Evolutionary conservation across 2,329 filamentous ascomycete species (phyloP), one percentile per base, ranked within the genome.

Genomic region (Ilyonectria mors-panacis): DNA sequence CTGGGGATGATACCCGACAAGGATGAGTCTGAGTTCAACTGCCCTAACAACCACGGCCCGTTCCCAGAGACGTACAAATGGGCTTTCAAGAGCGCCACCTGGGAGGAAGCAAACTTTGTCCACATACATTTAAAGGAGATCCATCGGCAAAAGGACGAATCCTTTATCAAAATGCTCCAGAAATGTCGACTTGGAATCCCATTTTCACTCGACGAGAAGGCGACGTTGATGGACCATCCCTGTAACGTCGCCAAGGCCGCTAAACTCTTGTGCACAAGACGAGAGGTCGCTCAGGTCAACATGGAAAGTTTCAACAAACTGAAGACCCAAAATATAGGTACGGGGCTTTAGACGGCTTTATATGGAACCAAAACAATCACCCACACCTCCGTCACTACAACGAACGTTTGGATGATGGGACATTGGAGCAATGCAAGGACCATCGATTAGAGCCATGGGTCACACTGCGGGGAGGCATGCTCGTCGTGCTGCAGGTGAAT

Each of bases 81-180:
- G 86, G 89, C 89, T 0, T 92, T 92, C 70, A 79, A 82, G 19
- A 89, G 87, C 69, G 63, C 77, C 2, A 84, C 84, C 0, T 92
- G 89, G 90, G 66, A 79, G 13, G 78, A 86, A 50, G 87, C 87
- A 68, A 70, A 85, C 2, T 91, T 92, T 71, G 76, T 75, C 2
- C 82, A 88, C 63, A 78, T 90, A 2, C 81, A 88, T 9, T 80
- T 92, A 0, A 84, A 78, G 2, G 80, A 84, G 5, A 87, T 91
- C 4, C 87, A 89, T 72, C 84, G 89, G 4, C 89, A 92, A 66
- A 83, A 73, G 7, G 88, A 91, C 67, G 63, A 76, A 42, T 72
- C 72, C 0, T 91, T 91, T 72, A 85, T 89, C 64, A 76, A 78
- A 3, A 85, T 90, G 51, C 80, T 92, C 2, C 83, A 89, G 39